A percentile compares a stretch with the other conserved stretches of the same genome.
Conservation (phyloP, 176 grass and related monocot species). For the Metroxylon sagu region DNA sequence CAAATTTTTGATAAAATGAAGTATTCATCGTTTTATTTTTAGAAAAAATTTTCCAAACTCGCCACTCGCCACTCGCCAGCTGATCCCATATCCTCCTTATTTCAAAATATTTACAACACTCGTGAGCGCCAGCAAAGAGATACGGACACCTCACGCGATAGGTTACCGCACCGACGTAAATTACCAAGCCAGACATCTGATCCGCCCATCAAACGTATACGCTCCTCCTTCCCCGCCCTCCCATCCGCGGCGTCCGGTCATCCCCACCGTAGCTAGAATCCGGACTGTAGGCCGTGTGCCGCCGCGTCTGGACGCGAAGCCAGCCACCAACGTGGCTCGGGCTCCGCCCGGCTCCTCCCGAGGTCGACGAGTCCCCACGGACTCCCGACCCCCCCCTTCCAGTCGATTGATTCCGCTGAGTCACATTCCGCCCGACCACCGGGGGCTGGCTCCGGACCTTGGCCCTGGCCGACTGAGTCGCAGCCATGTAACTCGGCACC, state of each 20-base stretch:
- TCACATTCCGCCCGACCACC: neutral
- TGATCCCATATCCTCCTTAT: too few relatives aligned
- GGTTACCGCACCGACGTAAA: too few relatives aligned
- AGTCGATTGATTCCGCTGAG: neutral
- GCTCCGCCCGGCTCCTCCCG: constrained; percentile 23
- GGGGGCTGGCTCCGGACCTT: constrained; percentile 34
- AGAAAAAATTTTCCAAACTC: too few relatives aligned
- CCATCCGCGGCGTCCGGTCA: constrained; percentile 21
- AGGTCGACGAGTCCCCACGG: constrained; percentile 36
- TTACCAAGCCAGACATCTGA: too few relatives aligned
- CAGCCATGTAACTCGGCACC: constrained; percentile 71
- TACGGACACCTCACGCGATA: too few relatives aligned
- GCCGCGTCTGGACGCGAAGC: constrained; percentile 5
- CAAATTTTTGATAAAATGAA: too few relatives aligned
- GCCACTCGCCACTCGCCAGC: too few relatives aligned
- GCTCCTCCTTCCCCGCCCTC: constrained; percentile 8
- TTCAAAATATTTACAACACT: too few relatives aligned
- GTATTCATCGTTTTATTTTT: too few relatives aligned
- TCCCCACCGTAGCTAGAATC: constrained; percentile 30
- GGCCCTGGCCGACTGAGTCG: constrained; percentile 60
- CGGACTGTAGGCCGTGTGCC: constrained; percentile 24
- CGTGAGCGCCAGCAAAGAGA: too few relatives aligned
- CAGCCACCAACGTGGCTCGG: constrained; percentile 15
- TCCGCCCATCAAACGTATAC: too few relatives aligned
- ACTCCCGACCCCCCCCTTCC: neutral